Percentiles rank a stretch among this genome's conserved stretches.
Conservation (phyloP, 495 filamentous ascomycete species). For the Amniculicola lignicola region DNA sequence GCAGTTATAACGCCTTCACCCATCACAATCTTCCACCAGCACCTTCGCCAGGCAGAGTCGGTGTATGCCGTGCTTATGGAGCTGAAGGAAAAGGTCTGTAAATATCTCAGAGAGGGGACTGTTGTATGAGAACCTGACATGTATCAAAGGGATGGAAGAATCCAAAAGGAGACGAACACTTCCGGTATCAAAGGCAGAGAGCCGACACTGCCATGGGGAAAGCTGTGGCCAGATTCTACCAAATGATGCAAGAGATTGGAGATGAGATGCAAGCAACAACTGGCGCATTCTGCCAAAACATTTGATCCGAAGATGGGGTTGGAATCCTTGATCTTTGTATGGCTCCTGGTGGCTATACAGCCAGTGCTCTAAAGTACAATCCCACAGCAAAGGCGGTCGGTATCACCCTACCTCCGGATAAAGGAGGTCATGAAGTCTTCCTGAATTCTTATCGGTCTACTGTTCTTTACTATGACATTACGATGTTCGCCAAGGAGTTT, state of each 20-base stretch:
- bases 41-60: too few relatives aligned
- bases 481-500: slow-evolving; percentile 55
- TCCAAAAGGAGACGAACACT: slow-evolving; percentile 44
- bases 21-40: too few relatives aligned
- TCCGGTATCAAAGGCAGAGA: slow-evolving; percentile 39
- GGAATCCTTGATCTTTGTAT: slow-evolving; percentile 56
- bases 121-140: too few relatives aligned
- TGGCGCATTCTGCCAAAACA: slow-evolving; percentile 17
- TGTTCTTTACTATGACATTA: slow-evolving; percentile 50
- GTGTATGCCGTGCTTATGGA: too few relatives aligned
- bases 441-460: slow-evolving; percentile 26
- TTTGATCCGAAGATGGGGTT: not conserved
- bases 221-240: slow-evolving; percentile 32
- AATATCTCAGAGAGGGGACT: too few relatives aligned
- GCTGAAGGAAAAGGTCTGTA: too few relatives aligned
- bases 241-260: slow-evolving; percentile 42
- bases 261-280: slow-evolving; percentile 37
- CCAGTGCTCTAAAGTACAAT: slow-evolving; percentile 41
- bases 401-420: slow-evolving; percentile 38
- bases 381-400: slow-evolving; percentile 41
- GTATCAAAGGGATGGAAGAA: slow-evolving; percentile 52
- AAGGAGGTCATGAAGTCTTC: slow-evolving; percentile 48
- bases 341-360: slow-evolving; percentile 55
- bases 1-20: too few relatives aligned
- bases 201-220: slow-evolving; percentile 39